phyloP scores from a whole-genome alignment of 192 early-diverging fungal species.

The Chytriomyces confervae region DNA sequence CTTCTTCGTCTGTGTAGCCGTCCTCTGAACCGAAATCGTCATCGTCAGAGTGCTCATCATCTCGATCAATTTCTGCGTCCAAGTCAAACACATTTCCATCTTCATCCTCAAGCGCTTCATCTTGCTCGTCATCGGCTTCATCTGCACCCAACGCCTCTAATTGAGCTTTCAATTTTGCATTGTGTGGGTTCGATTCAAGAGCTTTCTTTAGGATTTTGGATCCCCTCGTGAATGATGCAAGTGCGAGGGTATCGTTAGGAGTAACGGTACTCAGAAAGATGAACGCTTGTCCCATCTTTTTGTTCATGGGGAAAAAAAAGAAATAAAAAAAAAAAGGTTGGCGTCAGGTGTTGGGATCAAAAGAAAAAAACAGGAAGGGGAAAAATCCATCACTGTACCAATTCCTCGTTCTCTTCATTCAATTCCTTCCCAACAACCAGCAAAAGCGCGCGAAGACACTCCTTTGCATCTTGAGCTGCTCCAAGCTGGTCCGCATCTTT shows the following conservation, averaged over 20 bases:
- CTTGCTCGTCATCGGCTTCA: constrained; percentile 1
- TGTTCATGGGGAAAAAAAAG: not conserved
- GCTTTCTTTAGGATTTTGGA: not conserved
- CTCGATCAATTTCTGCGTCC: constrained; percentile 20
- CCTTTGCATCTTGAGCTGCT: constrained; percentile 24
- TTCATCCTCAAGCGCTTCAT: constrained; percentile 15
- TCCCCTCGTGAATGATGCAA: constrained; percentile 8
- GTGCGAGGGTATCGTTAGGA: constrained; percentile 17
- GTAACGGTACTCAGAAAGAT: constrained; percentile 25
- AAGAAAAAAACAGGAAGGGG: not conserved
- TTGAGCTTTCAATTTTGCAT: constrained; percentile 1
- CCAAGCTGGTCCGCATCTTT: not conserved
- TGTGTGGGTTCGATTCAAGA: not conserved
- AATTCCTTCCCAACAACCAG: constrained; percentile 14
- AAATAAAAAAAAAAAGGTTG: not conserved
- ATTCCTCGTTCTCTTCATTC: constrained; percentile 19
- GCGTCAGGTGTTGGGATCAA: not conserved
- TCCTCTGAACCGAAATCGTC: not conserved
- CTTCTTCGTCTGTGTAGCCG: not conserved
- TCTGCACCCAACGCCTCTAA: constrained; percentile 7
- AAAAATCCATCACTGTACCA: not conserved
- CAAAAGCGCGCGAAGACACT: constrained; percentile 11
- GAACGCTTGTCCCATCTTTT: constrained; percentile 18
- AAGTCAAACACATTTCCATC: constrained; percentile 25
- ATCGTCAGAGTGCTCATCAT: constrained; percentile 20